These are phyloP conservation scores for Trapa incisa DNA, from an alignment of 345 rosid species.

Conservation along the genomic window DNA sequence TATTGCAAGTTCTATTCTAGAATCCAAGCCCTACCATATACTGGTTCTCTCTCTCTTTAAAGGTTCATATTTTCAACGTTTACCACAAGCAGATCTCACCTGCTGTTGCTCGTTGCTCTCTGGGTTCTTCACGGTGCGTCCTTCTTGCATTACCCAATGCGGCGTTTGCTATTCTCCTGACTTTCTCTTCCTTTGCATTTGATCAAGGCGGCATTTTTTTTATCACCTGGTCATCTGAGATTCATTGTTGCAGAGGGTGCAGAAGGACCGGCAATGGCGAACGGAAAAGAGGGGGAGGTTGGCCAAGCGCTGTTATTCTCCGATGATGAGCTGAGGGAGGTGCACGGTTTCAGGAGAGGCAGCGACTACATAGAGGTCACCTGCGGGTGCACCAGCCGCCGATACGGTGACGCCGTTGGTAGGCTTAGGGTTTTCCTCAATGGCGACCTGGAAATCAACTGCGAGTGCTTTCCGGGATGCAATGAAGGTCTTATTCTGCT, in stretches of 20 bases:
- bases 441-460: slow-evolving; percentile 87
- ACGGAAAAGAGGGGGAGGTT: slow-evolving; percentile 17
- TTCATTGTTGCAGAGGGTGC: neutral
- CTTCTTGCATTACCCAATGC: neutral
- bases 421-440: slow-evolving; percentile 91
- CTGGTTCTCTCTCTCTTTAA: slow-evolving; percentile 1
- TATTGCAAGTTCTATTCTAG: neutral
- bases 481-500: slow-evolving; percentile 60
- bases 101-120: neutral
- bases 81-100: slow-evolving; percentile 1
- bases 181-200: neutral
- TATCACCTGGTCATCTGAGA: neutral
- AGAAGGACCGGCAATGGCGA: slow-evolving; percentile 33
- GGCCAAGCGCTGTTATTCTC: slow-evolving; percentile 34
- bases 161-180: neutral
- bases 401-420: slow-evolving; percentile 98
- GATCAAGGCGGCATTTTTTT: neutral
- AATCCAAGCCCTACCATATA: slow-evolving; percentile 12
- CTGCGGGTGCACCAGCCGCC: slow-evolving; percentile 97
- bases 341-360: slow-evolving; percentile 60
- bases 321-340: slow-evolving; percentile 80
- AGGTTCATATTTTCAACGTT: neutral
- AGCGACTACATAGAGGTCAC: slow-evolving; percentile 77
- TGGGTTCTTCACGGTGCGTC: neutral
- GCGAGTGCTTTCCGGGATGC: slow-evolving; percentile 99